Base-by-base conservation (phyloP, 2,329 filamentous ascomycete species). In the Ilyonectria robusta region DNA sequence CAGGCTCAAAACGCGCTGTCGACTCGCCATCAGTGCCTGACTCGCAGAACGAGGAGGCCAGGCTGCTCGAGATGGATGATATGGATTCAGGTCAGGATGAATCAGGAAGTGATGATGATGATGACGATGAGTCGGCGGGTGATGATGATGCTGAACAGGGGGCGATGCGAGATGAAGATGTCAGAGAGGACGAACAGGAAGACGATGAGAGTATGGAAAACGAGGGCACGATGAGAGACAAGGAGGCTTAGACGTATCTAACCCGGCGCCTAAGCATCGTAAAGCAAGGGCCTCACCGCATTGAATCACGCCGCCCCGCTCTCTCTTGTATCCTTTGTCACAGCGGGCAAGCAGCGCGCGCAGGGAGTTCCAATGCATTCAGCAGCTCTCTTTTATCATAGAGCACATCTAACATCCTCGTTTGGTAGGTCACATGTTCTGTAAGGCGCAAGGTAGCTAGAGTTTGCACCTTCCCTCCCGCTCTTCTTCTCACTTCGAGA, bases 111-210 rank as follows among this genome's bases (percentile, higher is more conserved):
- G 76, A 71, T 0, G 72, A 73, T 3, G 75, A 72, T 4, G 77
- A 77, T 9, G 78, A 78, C 0, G 75, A 76, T 0, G 75, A 77
- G 11, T 77, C 69, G 1, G 77, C 77, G 6, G 69, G 72, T 42
- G 70, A 67, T 19, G 65, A 58, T 7, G 72, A 70, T n/a, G 63
- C 66, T 5, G 69, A 69, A 19, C 10, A 26, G 17, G 59, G 17
- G 35, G 37, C 53, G 23, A n/a, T n/a, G 17, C 21, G 19, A 31
- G 46, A 59, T 51, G 61, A 53, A 10, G 42, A 35, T 42, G 42
- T 48, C n/a, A 8, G 23, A 21, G n/a, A 54, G 42, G 19, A 42
- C 6, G 42, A 5, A 9, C 51, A n/a, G 7, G 13, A 15, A 2
- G 44, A 53, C 53, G 44, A 44, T 6, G 42, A 23, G 9, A 42